phyloP scores from a whole-genome alignment of 805 yeast species.

The Cyberlindnera nakhonratchasimensis region DNA sequence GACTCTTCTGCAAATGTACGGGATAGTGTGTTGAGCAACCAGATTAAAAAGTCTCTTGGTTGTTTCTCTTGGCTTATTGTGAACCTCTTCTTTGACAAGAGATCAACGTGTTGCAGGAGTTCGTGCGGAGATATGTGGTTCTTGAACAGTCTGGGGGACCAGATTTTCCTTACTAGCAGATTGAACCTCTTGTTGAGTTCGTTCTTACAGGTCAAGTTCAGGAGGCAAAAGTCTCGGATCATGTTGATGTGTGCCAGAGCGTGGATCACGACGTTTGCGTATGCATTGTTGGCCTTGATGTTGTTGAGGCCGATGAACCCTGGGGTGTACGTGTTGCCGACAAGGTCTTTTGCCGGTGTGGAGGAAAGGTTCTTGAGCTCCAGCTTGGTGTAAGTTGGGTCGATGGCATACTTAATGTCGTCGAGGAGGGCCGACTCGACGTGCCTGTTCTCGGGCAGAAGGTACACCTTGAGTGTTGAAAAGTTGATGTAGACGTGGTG shows the following conservation, averaged over 20 bases:
- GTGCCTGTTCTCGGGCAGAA: conserved; percentile 61
- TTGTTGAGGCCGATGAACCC: conserved; percentile 69
- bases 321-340: conserved; percentile 45
- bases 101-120: conserved; percentile 47
- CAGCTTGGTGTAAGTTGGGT: conserved; percentile 44
- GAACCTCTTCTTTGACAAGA: conserved; percentile 42
- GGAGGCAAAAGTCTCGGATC: conserved; percentile 45
- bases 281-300: conserved; percentile 46
- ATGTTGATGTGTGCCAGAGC: conserved; percentile 49
- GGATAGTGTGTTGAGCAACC: conserved; percentile 53
- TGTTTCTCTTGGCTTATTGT: conserved; percentile 37
- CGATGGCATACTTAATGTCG: conserved; percentile 50
- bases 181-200: conserved; percentile 45
- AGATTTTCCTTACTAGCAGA: conserved; percentile 50
- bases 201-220: conserved; percentile 17
- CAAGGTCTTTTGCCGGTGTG: conserved; percentile 36
- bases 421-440: conserved; percentile 38
- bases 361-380: conserved; percentile 29
- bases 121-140: conserved; percentile 68
- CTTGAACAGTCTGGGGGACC: conserved; percentile 60
- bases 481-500: conserved; percentile 66
- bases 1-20: conserved; percentile 21
- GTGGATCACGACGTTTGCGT: conserved; percentile 56
- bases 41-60: conserved; percentile 56
- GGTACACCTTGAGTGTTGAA: conserved; percentile 43